Conservation (phyloP, 1,139 yeast genomes). For the Blastobotrys buckinghamii region DNA sequence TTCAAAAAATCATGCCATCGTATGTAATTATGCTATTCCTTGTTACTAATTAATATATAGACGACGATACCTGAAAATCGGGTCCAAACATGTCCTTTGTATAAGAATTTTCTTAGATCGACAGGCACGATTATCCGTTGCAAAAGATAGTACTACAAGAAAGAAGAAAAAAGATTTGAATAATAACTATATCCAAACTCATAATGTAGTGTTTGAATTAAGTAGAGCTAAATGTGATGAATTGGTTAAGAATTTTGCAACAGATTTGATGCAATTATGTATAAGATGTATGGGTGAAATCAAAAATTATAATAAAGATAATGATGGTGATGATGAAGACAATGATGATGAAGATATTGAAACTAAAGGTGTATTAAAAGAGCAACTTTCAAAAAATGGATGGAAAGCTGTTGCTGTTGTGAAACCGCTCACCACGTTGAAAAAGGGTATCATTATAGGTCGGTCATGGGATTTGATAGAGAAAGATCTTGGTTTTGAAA, state of each 20-base stretch:
- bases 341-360: neutral
- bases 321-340: neutral
- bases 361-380: neutral
- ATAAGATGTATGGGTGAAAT: neutral
- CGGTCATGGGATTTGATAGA: slow-evolving; percentile 2
- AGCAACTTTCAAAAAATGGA: neutral
- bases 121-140: slow-evolving; percentile 1
- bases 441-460: neutral
- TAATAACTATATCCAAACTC: neutral
- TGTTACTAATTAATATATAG: too few relatives aligned
- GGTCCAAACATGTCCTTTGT: slow-evolving; percentile 2
- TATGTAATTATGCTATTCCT: neutral
- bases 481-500: neutral
- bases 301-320: neutral
- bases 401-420: slow-evolving; percentile 4
- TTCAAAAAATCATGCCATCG: neutral
- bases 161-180: neutral
- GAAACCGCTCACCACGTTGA: neutral
- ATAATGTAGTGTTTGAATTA: slow-evolving; percentile 2
- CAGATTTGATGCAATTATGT: neutral
- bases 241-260: neutral
- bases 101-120: slow-evolving; percentile 9
- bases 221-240: neutral
- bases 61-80: slow-evolving; percentile 9
- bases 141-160: neutral